These are phyloP conservation scores for Erodium chrysanthum DNA, from an alignment of 441 rosid species.

Conservation along the genomic window DNA sequence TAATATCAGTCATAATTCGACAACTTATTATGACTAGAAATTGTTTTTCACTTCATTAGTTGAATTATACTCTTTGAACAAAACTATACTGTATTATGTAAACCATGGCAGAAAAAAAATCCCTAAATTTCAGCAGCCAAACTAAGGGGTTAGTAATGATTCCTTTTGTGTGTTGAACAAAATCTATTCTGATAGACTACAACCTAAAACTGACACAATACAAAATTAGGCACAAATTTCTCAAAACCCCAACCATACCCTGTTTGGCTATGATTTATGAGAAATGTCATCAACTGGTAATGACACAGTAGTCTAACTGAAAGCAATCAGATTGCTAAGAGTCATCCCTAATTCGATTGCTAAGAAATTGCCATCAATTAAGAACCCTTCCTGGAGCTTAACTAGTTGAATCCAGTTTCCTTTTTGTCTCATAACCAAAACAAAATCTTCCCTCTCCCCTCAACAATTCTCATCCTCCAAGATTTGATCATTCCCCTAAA, in stretches of 20 bases:
- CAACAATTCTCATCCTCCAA: constrained; percentile 7
- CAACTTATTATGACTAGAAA: background rate
- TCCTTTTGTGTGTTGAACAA: background rate
- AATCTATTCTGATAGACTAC: background rate
- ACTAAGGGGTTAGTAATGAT: background rate
- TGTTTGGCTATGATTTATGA: background rate
- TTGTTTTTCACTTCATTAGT: too few species aligned
- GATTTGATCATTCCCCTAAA: background rate
- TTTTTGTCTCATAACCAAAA: too few species aligned
- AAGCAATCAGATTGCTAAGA: too few species aligned
- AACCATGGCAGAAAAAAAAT: too few species aligned
- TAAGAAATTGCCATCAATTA: constrained; percentile 6
- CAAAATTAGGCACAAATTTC: background rate
- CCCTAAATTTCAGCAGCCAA: too few species aligned
- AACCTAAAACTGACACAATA: background rate
- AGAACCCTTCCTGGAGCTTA: background rate
- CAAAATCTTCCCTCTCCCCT: background rate
- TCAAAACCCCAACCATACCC: background rate
- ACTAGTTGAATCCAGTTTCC: too few species aligned
- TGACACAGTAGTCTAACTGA: background rate
- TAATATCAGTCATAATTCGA: background rate
- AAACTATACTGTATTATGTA: too few species aligned
- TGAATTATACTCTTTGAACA: too few species aligned
- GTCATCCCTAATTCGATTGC: background rate
- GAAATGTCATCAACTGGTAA: background rate